Conservation (phyloP, 805 yeast genomes). For the Wickerhamomyces ciferrii region DNA sequence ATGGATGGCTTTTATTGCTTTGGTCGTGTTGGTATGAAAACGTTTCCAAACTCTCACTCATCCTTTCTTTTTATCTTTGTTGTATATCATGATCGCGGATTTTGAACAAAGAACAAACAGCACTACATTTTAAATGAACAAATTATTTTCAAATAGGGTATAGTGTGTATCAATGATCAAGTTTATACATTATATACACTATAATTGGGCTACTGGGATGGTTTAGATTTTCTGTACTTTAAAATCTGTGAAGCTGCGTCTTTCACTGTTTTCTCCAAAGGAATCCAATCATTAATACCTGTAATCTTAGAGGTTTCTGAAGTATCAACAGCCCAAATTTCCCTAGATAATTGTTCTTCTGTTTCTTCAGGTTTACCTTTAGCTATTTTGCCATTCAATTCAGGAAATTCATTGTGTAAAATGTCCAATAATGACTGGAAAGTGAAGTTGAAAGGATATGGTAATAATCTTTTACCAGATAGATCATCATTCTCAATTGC, state of each 20-base stretch:
- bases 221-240: not conserved
- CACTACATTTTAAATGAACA: too few species aligned
- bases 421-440: slow-evolving; percentile 4
- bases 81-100: not conserved
- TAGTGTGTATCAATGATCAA: too few species aligned
- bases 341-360: not conserved
- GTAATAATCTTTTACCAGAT: not conserved
- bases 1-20: too few species aligned
- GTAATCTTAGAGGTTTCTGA: slow-evolving; percentile 25
- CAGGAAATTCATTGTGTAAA: slow-evolving; percentile 27
- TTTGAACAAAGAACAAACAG: not conserved
- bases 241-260: slow-evolving; percentile 31
- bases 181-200: too few species aligned
- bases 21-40: too few species aligned
- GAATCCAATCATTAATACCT: slow-evolving; percentile 20
- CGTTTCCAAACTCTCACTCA: too few species aligned
- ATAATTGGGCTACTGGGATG: too few species aligned
- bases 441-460: not conserved
- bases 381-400: slow-evolving; percentile 33
- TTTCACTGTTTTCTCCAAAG: slow-evolving; percentile 28
- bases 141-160: too few species aligned
- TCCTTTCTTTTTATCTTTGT: too few species aligned
- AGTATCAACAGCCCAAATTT: not conserved
- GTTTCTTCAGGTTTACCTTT: slow-evolving; percentile 24
- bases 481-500: not conserved